Conservation (phyloP, 2,329 filamentous ascomycete genomes). For the Fusarium fujikuroi region DNA sequence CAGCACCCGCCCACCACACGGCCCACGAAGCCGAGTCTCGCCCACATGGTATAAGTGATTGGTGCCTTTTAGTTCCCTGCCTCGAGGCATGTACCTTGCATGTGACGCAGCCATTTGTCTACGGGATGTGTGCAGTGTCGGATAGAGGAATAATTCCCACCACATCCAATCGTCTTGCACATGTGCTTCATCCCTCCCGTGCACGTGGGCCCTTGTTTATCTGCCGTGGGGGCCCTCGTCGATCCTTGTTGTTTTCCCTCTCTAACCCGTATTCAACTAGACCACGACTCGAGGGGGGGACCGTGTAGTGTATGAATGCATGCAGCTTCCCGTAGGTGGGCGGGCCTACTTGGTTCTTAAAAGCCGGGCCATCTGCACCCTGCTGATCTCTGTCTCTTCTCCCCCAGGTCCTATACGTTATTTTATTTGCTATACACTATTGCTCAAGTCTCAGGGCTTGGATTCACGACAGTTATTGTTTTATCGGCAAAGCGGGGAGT, state of each 20-base stretch:
- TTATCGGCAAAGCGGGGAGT: conserved; percentile 18
- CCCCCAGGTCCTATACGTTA: neutral
- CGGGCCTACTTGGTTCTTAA: neutral
- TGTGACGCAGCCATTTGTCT: conserved; percentile 3
- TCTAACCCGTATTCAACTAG: neutral
- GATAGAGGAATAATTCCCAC: neutral
- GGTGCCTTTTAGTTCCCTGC: neutral
- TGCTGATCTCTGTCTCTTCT: neutral
- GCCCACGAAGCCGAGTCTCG: neutral
- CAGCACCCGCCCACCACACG: neutral
- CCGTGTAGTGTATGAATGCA: neutral
- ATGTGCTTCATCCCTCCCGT: conserved; percentile 23
- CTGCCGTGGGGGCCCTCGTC: conserved; percentile 1
- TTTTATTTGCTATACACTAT: neutral
- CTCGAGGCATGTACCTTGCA: conserved; percentile 9
- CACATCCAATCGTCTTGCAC: conserved; percentile 24
- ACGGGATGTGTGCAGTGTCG: neutral
- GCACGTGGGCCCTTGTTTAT: conserved; percentile 23
- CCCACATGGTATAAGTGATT: conserved; percentile 29
- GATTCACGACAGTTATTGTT: neutral
- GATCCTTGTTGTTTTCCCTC: neutral
- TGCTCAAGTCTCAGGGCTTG: neutral
- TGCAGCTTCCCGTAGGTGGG: neutral
- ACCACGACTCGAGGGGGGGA: too few relatives aligned
- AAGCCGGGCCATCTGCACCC: conserved; percentile 7